These are phyloP conservation scores for Dimocarpus longan DNA, from an alignment of 345 rosid species.

Conservation along the genomic window DNA sequence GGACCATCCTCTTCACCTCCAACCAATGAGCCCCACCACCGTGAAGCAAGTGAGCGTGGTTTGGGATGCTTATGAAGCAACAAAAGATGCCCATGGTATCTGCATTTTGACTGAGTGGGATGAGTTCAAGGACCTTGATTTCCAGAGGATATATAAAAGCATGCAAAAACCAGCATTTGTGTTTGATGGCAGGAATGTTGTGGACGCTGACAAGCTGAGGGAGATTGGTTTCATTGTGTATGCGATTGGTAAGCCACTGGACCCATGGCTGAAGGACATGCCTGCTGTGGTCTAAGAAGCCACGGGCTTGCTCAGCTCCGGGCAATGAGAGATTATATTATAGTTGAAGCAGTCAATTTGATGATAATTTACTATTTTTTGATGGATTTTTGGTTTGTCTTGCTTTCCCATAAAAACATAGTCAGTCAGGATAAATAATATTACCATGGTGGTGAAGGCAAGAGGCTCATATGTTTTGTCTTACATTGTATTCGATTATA, in stretches of 20 bases:
- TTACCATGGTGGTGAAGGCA: constrained; percentile 20
- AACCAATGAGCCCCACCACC: constrained; percentile 83
- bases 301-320: background rate
- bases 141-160: constrained; percentile 62
- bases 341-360: constrained; percentile 25
- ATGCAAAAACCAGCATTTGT: constrained; percentile 96
- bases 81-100: constrained; percentile 80
- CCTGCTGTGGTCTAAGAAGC: constrained; percentile 72
- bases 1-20: constrained; percentile 95
- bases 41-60: constrained; percentile 76
- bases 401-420: constrained; percentile 24
- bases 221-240: constrained; percentile 92
- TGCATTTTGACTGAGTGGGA: constrained; percentile 98
- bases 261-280: constrained; percentile 95
- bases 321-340: background rate
- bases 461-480: constrained; percentile 25
- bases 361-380: constrained; percentile 37
- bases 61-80: constrained; percentile 82
- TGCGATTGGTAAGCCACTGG: constrained; percentile 90
- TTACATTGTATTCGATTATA: constrained; percentile 29
- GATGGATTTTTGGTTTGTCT: constrained; percentile 25
- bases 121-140: constrained; percentile 84
- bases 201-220: constrained; percentile 61
- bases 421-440: constrained; percentile 24
- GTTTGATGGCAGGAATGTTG: constrained; percentile 82